Percentiles rank a stretch among this genome's conserved stretches.
Evolutionary conservation across 352 stramenopile species (phyloP).

Genomic region (Blastocystis hominis): DNA sequence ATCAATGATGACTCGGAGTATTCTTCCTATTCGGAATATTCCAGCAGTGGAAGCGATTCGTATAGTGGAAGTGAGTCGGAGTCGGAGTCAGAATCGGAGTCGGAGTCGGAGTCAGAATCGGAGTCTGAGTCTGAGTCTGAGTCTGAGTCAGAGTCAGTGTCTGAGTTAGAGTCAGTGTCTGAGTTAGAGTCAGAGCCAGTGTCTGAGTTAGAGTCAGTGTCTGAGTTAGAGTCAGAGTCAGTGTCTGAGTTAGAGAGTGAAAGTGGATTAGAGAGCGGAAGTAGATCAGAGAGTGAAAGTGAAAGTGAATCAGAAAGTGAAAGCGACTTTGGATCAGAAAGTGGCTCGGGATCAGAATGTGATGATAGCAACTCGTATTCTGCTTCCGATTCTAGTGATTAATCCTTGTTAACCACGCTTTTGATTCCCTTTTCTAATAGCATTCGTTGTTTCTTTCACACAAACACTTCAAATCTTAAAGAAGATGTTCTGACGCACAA

Average conservation of each 20-base stretch:
- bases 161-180: not conserved
- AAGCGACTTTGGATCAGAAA: not conserved
- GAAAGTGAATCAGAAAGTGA: not conserved
- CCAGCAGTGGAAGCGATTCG: not conserved
- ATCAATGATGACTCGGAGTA: not conserved
- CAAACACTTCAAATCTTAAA: constrained; percentile 54
- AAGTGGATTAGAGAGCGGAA: not conserved
- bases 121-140: not conserved
- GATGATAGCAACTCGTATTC: not conserved
- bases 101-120: not conserved
- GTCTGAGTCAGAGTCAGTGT: not conserved
- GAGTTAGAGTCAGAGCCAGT: too few species aligned
- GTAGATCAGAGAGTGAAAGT: not conserved
- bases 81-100: not conserved
- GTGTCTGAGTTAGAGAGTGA: not conserved
- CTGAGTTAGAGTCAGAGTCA: not conserved
- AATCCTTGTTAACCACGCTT: not conserved
- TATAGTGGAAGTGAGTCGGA: not conserved
- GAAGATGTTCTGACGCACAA: constrained; percentile 25
- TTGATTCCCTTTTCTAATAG: not conserved
- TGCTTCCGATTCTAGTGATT: not conserved
- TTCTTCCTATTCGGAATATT: not conserved
- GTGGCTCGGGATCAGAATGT: not conserved
- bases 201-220: not conserved
- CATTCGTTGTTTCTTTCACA: constrained; percentile 36